phyloP scores from a whole-genome alignment of 768 basidiomycete genomes.

The Calocera viscosa region DNA sequence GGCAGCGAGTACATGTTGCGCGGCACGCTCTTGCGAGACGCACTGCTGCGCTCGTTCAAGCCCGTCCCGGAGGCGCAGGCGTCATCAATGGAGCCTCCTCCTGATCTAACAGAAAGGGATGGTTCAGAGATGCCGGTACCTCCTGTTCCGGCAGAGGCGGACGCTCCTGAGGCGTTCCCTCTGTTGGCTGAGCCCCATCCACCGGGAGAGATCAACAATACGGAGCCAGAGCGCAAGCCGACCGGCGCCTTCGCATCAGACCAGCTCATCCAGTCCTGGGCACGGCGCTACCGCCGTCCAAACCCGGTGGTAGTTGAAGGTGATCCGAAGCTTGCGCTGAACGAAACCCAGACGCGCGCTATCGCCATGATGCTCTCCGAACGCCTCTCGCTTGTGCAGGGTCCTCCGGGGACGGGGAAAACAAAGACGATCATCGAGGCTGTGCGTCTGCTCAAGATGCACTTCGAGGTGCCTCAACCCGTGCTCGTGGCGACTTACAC shows the following conservation, averaged over 20 bases:
- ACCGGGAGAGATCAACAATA: not conserved
- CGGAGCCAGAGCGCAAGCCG: conserved; percentile 24
- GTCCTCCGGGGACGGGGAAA: conserved; percentile 87
- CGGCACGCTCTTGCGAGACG: conserved; percentile 62
- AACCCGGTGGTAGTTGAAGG: conserved; percentile 59
- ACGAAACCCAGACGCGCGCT: conserved; percentile 64
- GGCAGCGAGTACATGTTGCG: conserved; percentile 43
- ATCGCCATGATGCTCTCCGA: conserved; percentile 80
- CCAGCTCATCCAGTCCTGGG: conserved; percentile 73
- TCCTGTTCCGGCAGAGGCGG: conserved; percentile 11
- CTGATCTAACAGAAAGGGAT: conserved; percentile 3
- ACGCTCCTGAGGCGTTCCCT: not conserved
- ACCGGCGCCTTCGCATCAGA: conserved; percentile 57
- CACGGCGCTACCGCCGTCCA: conserved; percentile 44
- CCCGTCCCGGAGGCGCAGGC: conserved; percentile 7
- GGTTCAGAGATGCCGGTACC: not conserved
- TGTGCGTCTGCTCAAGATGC: conserved; percentile 66
- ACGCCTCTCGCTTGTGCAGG: conserved; percentile 69
- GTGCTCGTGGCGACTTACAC: conserved; percentile 90
- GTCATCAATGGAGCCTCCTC: not conserved
- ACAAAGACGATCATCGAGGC: conserved; percentile 85
- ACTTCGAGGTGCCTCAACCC: conserved; percentile 73
- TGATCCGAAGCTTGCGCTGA: conserved; percentile 63
- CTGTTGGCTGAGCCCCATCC: not conserved
- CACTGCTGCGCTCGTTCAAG: conserved; percentile 48